Base-by-base conservation (phyloP, 768 basidiomycete genomes). In the Clathrus columnatus region DNA sequence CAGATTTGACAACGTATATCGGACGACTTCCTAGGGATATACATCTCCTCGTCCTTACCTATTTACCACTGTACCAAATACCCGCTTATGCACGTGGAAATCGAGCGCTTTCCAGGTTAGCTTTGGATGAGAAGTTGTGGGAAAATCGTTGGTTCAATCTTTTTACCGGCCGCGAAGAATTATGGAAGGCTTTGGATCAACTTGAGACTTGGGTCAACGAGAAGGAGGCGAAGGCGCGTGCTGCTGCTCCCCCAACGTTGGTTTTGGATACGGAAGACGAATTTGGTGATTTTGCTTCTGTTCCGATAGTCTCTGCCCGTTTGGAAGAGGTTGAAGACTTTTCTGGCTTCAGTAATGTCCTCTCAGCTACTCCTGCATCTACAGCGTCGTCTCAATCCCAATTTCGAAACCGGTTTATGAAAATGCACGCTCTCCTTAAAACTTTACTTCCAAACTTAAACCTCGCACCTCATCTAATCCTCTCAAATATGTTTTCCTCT, bases 211-310 rank as follows among this genome's bases (percentile, higher is more conserved):
- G 30, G 24, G 29, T 29, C 16, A 71, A 69, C 57, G 65, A 68
- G 46, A 69, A 71, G 24, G 73, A 74, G 17, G 72, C 72, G 59
- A 66, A 63, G 27, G 63, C 67, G 1, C 70, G 74, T 46, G 71
- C 75, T 0, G 72, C 69, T 16, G 77, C 75, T 10, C 82, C 85
- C 17, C 80, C 87, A 1, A 81, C 79, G 1, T 77, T 85, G 26
- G 62, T 76, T 8, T 81, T 84, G 16, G 58, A 55, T 50, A 51
- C 50, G 21, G 86, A 91, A 58, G 90, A 94, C 61, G 91, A 91
- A 23, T 95, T 95, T 69, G 93, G 91, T 3, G 91, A 93, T 64
- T 91, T 92, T 65, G 78, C 85, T 1, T 72, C 76, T 0, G 75
- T 77, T 21, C 58, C 58, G 29, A 56, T 51, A 48, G 67, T 50